phyloP scores from a whole-genome alignment of 208 protist species.

The Vickermania ingenoplastis region DNA sequence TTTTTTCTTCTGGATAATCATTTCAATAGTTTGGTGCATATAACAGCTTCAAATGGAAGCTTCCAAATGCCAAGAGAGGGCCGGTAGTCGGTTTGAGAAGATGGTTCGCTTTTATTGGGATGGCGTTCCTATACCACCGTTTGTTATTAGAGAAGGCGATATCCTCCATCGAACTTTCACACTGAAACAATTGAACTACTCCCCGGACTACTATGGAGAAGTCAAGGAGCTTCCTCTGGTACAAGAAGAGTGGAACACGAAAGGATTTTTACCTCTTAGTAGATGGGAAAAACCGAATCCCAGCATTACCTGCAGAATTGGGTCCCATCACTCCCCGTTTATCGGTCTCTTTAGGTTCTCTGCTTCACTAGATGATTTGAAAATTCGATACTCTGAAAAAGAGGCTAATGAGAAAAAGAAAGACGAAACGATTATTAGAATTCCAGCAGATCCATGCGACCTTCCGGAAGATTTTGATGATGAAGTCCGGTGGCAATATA shows the following conservation, averaged over 20 bases:
- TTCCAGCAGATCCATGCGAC: constrained; percentile 58
- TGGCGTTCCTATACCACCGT: constrained; percentile 64
- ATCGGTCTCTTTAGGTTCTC: constrained; percentile 60
- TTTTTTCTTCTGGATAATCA: constrained; percentile 6
- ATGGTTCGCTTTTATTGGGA: constrained; percentile 78
- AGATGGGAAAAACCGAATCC: constrained; percentile 10
- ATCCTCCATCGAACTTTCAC: constrained; percentile 36
- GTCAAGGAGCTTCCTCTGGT: constrained; percentile 24
- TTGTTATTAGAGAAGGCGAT: constrained; percentile 21
- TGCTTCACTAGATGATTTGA: constrained; percentile 5
- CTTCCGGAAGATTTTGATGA: constrained; percentile 11
- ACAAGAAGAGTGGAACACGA: constrained; percentile 18
- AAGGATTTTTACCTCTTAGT: constrained; percentile 31
- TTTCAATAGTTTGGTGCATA: constrained; percentile 9
- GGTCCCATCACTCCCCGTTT: constrained; percentile 77
- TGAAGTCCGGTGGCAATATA: constrained; percentile 10
- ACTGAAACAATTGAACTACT: constrained; percentile 47
- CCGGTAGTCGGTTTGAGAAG: constrained; percentile 63
- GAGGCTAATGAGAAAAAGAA: neutral
- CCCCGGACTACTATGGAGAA: constrained; percentile 67
- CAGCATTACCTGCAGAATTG: constrained; percentile 63
- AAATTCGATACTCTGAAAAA: neutral
- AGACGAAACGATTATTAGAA: constrained; percentile 18
- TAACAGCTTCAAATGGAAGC: constrained; percentile 22
- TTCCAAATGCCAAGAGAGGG: constrained; percentile 29